Evolutionary conservation across 352 stramenopile species (phyloP), one percentile per base, ranked within the genome.

Genomic region (Globisporangium cylindrosporum): DNA sequence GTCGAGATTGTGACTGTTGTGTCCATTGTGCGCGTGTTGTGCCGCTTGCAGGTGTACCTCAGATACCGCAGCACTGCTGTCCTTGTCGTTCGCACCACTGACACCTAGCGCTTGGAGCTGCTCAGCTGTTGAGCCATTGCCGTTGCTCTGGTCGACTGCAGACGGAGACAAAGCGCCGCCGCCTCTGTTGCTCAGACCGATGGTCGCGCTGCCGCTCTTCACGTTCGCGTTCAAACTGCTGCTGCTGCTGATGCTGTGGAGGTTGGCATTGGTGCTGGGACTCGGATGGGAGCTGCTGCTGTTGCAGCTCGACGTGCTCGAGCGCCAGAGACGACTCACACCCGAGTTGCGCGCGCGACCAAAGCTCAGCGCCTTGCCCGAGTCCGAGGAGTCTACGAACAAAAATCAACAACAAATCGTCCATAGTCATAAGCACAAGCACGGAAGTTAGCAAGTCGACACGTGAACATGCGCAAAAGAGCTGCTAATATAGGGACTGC

Each of bases 261-360:
- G 22, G 36, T 25, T 54, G 27, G 14, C 32, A n/a, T 25, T 71
- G 62, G 29, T 18, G 32, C 20, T 56, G 36, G 10, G 49, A 27
- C n/a, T 72, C 38, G 12, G 25, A 59, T 60, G 63, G 67, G 70
- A 63, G 53, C 32, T n/a, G 29, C 25, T 14, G 25, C 62, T 73
- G 20, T 62, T 80, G 5, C 64, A 54, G 54, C 74, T 81, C 69
- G 72, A 80, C 12, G 75, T 77, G 41, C 67, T 80, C 3, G 79
- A 81, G 20, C 82, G 82, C 20, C 90, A 64, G 18, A 92, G 65
- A 0, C 84, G 82, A 27, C 82, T 85, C 10, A 92, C 79, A 29
- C 84, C 84, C 43, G 84, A 91, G 56, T 85, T 82, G 29, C 81
- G 73, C 7, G 81, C 74, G 32, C 82, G 81, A 4, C 81, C 72